These are phyloP conservation scores for Phytophthora sansomeana DNA, from an alignment of 352 stramenopile genomes.

Conservation along the genomic window DNA sequence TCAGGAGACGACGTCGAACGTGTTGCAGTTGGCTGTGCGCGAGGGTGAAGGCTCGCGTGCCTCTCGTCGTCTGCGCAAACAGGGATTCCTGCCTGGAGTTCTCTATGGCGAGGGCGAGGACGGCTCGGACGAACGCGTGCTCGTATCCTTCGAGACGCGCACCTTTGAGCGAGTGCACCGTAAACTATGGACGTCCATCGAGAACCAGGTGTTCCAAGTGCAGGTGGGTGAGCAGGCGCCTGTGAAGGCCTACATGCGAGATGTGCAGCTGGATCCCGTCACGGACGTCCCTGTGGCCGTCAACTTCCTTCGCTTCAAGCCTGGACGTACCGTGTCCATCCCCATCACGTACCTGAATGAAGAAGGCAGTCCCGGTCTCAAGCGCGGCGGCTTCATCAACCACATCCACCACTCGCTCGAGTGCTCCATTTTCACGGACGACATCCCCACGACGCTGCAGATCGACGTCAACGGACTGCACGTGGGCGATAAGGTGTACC, in stretches of 20 bases:
- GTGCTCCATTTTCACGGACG: slow-evolving; percentile 79
- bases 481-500: slow-evolving; percentile 83
- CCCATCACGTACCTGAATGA: slow-evolving; percentile 94
- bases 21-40: slow-evolving; percentile 73
- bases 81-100: slow-evolving; percentile 81
- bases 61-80: slow-evolving; percentile 82
- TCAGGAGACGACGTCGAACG: slow-evolving; percentile 25
- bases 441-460: slow-evolving; percentile 79
- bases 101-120: slow-evolving; percentile 85
- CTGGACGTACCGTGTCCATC: slow-evolving; percentile 91
- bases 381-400: slow-evolving; percentile 95
- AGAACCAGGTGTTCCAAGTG: slow-evolving; percentile 90
- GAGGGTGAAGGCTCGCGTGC: slow-evolving; percentile 76
- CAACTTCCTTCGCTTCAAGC: slow-evolving; percentile 95
- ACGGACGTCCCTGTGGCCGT: slow-evolving; percentile 82
- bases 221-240: slow-evolving; percentile 66
- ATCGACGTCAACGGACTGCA: slow-evolving; percentile 90
- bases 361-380: slow-evolving; percentile 94
- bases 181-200: slow-evolving; percentile 87
- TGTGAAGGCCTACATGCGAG: slow-evolving; percentile 88
- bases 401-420: slow-evolving; percentile 89
- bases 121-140: slow-evolving; percentile 72
- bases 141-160: slow-evolving; percentile 78
- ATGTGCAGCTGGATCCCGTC: slow-evolving; percentile 87
- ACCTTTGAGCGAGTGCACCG: slow-evolving; percentile 85